Evolutionary conservation across 2,329 filamentous ascomycete genomes (phyloP).

Genomic region (Monosporascus sp.): DNA sequence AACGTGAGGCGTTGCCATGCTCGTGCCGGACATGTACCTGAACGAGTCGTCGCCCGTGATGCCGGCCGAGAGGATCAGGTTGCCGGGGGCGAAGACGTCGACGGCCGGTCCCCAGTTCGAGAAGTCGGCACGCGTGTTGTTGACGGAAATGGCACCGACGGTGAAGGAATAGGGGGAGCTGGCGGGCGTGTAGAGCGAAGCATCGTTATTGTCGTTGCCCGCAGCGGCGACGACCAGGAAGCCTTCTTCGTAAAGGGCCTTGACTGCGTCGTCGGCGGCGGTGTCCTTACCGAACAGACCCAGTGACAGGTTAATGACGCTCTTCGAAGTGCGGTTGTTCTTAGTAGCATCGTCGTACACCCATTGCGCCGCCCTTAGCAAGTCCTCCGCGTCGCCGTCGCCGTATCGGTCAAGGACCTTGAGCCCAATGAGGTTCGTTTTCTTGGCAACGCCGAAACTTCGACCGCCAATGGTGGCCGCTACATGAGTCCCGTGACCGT

Average conservation of each 20-base stretch:
- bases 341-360: neutral
- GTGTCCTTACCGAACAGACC: neutral
- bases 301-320: neutral
- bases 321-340: neutral
- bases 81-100: slow-evolving; percentile 3
- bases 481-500: neutral
- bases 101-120: slow-evolving; percentile 25
- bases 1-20: neutral
- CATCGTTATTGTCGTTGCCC: slow-evolving; percentile 30
- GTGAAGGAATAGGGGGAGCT: slow-evolving; percentile 33
- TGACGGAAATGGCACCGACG: slow-evolving; percentile 29
- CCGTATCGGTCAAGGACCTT: neutral
- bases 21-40: neutral
- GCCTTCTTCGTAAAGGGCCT: slow-evolving; percentile 28
- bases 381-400: neutral
- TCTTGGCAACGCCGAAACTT: neutral
- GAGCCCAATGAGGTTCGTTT: neutral
- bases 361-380: neutral
- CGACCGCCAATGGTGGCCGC: neutral
- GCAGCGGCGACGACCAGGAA: slow-evolving; percentile 35
- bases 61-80: neutral
- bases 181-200: slow-evolving; percentile 25
- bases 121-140: slow-evolving; percentile 30
- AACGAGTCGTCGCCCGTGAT: neutral
- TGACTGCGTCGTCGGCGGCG: slow-evolving; percentile 28